Conservation (phyloP, 2,329 filamentous ascomycete species). For the Aureobasidium sp. region DNA sequence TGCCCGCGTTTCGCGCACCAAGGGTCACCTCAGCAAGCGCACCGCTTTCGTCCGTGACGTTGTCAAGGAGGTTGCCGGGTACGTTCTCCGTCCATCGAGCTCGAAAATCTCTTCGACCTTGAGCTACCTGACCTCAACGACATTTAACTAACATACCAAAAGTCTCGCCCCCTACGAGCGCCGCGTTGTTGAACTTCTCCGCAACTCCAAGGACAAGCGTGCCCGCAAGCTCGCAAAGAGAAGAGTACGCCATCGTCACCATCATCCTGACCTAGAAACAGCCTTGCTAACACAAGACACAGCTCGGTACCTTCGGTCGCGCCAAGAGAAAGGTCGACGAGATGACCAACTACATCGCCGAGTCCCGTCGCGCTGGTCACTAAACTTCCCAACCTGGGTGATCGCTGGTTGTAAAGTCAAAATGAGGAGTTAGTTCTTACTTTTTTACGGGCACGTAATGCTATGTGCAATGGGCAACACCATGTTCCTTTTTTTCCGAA, state of each 20-base stretch:
- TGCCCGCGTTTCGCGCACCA: slow-evolving; percentile 58
- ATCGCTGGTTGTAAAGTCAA: slow-evolving; percentile 14
- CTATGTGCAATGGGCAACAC: slow-evolving; percentile 10
- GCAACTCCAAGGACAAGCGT: slow-evolving; percentile 99
- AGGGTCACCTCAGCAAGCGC: slow-evolving; percentile 94
- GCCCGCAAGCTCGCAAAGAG: slow-evolving; percentile 99
- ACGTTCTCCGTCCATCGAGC: slow-evolving; percentile 37
- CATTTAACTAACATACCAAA: slow-evolving; percentile 16
- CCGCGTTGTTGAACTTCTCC: slow-evolving; percentile 96
- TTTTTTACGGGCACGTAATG: slow-evolving; percentile 12
- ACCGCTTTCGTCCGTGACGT: slow-evolving; percentile 96
- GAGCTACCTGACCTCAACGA: slow-evolving; percentile 18
- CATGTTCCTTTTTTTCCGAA: slow-evolving; percentile 10
- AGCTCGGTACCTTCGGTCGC: slow-evolving; percentile 97
- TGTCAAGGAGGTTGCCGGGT: slow-evolving; percentile 97
- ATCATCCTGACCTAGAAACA: slow-evolving; percentile 20
- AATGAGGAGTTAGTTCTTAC: slow-evolving; percentile 15
- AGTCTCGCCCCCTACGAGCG: slow-evolving; percentile 65
- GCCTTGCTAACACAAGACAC: slow-evolving; percentile 7
- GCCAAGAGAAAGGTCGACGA: slow-evolving; percentile 99
- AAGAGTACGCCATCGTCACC: slow-evolving; percentile 58
- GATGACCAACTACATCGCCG: slow-evolving; percentile 95
- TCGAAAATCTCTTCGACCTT: not conserved
- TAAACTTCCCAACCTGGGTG: slow-evolving; percentile 36
- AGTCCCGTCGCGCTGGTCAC: slow-evolving; percentile 75